Evolutionary conservation across 2,329 filamentous ascomycete species (phyloP).

Genomic region (Alternaria rosae): DNA sequence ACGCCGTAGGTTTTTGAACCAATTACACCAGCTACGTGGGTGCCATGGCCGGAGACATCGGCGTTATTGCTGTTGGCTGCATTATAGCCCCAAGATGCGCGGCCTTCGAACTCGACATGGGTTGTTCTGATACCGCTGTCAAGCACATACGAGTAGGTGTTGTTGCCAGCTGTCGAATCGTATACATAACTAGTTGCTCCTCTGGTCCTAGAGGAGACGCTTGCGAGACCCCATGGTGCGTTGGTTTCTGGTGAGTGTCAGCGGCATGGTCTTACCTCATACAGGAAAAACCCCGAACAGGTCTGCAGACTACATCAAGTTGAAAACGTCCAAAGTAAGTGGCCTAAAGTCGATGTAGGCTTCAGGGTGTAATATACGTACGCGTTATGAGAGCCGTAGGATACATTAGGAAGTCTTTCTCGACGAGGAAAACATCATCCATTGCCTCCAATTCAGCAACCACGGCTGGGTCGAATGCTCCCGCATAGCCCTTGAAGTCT

Average conservation of each 20-base stretch:
- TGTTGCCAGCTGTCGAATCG: slow-evolving; percentile 29
- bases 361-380: slow-evolving; percentile 7
- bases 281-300: not conserved
- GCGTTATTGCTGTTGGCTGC: slow-evolving; percentile 26
- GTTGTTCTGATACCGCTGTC: slow-evolving; percentile 67
- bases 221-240: slow-evolving; percentile 40
- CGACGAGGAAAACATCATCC: slow-evolving; percentile 34
- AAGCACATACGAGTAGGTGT: slow-evolving; percentile 60
- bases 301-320: not conserved
- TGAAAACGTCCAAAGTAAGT: no score
- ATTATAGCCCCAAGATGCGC: slow-evolving; percentile 42
- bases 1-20: slow-evolving; percentile 42
- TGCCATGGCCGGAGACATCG: slow-evolving; percentile 44
- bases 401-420: slow-evolving; percentile 39
- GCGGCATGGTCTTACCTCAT: not conserved
- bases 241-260: slow-evolving; percentile 21
- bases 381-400: slow-evolving; percentile 27
- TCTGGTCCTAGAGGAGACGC: slow-evolving; percentile 33
- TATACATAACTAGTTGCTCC: slow-evolving; percentile 35
- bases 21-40: slow-evolving; percentile 43
- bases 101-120: slow-evolving; percentile 54
- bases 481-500: slow-evolving; percentile 41
- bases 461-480: slow-evolving; percentile 38
- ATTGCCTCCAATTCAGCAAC: slow-evolving; percentile 38
- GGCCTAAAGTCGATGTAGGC: not conserved